Conservation (phyloP, 768 basidiomycete genomes). For the Tephrocybe sp. region DNA sequence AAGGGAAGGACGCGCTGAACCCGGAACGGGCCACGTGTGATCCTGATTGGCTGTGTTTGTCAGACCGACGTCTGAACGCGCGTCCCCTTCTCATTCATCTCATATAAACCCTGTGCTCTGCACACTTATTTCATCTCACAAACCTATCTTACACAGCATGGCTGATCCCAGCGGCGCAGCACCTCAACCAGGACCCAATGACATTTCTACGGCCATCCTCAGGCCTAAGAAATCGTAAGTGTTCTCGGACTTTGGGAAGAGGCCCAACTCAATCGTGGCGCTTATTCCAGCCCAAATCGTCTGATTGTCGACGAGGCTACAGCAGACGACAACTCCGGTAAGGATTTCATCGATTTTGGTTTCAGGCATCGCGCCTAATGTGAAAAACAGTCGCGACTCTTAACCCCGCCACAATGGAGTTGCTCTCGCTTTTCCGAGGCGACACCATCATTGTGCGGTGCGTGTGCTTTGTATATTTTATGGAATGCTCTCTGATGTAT, state of each 20-base stretch:
- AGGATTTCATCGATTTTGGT: slow-evolving; percentile 18
- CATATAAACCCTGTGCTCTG: slow-evolving; percentile 23
- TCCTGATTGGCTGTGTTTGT: slow-evolving; percentile 24
- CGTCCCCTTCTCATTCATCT: slow-evolving; percentile 30
- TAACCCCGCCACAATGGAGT: slow-evolving; percentile 96
- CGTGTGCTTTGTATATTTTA: slow-evolving; percentile 12
- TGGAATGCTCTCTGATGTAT: background rate
- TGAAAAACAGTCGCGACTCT: slow-evolving; percentile 74
- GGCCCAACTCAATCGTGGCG: slow-evolving; percentile 19
- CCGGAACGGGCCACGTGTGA: slow-evolving; percentile 17
- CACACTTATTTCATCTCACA: slow-evolving; percentile 19
- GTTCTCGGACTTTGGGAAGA: slow-evolving; percentile 3
- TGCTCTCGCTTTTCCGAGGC: slow-evolving; percentile 89
- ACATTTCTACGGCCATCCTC: slow-evolving; percentile 91
- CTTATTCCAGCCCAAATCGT: slow-evolving; percentile 78
- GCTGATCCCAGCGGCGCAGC: slow-evolving; percentile 84
- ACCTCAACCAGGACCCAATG: slow-evolving; percentile 83
- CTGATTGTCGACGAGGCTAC: slow-evolving; percentile 94
- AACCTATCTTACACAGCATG: slow-evolving; percentile 33
- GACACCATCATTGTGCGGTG: slow-evolving; percentile 95
- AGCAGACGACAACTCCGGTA: slow-evolving; percentile 94
- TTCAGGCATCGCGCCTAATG: background rate
- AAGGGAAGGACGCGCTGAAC: slow-evolving; percentile 21
- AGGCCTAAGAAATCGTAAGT: slow-evolving; percentile 97
- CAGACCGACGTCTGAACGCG: slow-evolving; percentile 30